Conservation (phyloP, 2,329 filamentous ascomycete genomes). For the Cytospora piceae region DNA sequence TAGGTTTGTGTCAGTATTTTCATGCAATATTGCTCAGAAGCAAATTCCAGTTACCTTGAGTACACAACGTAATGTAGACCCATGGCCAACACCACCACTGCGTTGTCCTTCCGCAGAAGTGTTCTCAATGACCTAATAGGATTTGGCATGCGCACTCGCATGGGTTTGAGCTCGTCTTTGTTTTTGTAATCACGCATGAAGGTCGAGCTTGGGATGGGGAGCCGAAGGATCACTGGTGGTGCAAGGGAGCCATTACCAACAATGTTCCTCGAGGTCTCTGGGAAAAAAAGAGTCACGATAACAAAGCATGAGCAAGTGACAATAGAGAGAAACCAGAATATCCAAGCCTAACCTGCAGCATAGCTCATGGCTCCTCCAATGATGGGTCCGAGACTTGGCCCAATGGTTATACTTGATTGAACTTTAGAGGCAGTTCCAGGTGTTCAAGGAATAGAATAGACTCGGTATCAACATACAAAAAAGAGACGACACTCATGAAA, state of each 20-base stretch:
- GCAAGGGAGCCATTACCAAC: slow-evolving; percentile 37
- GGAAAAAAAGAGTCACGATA: slow-evolving; percentile 34
- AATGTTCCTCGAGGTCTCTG: slow-evolving; percentile 40
- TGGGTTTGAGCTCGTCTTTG: too few species aligned
- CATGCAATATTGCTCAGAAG: not conserved
- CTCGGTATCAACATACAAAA: not conserved
- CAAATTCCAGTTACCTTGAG: not conserved
- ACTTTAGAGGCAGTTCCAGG: not conserved
- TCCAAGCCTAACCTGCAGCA: slow-evolving; percentile 43
- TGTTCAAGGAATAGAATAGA: accelerated
- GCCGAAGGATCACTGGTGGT: not conserved
- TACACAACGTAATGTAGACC: slow-evolving; percentile 6
- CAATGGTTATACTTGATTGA: not conserved
- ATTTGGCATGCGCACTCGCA: not conserved
- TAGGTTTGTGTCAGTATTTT: not conserved
- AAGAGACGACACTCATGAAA: slow-evolving; percentile 8
- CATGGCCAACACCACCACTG: slow-evolving; percentile 1
- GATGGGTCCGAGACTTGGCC: slow-evolving; percentile 37
- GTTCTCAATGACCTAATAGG: not conserved
- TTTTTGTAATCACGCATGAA: slow-evolving; percentile 1
- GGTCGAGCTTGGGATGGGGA: not conserved
- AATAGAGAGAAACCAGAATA: slow-evolving; percentile 46
- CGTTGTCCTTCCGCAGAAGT: not conserved
- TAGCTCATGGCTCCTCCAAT: slow-evolving; percentile 41
- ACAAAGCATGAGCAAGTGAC: slow-evolving; percentile 34